A percentile compares a stretch with the other conserved stretches of the same genome.
Evolutionary conservation across 2,329 filamentous ascomycete species (phyloP).

Genomic region (Phoma sp.): DNA sequence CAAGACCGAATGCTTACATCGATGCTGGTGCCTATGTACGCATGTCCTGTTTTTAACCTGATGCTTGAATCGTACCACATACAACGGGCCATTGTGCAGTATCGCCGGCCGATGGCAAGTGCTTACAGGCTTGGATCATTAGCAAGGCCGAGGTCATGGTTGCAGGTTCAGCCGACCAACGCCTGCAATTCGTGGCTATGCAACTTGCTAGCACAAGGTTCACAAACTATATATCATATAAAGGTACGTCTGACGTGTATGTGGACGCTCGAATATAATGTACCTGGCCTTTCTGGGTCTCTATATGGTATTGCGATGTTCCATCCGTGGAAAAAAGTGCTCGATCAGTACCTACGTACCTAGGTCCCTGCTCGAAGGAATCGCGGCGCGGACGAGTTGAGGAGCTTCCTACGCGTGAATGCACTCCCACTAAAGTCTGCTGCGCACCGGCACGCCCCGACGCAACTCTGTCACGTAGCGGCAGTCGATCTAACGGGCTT

Average conservation of each 20-base stretch:
- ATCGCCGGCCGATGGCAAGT: slow-evolving; percentile 6
- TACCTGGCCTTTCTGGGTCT: neutral
- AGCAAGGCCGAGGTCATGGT: slow-evolving; percentile 11
- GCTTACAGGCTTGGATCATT: slow-evolving; percentile 6
- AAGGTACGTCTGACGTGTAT: neutral
- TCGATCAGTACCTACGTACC: neutral
- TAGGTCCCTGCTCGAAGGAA: slow-evolving; percentile 1
- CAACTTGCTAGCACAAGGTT: too few species aligned
- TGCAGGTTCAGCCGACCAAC: slow-evolving; percentile 19
- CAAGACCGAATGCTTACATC: neutral
- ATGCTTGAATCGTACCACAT: slow-evolving; percentile 8
- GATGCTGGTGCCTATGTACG: neutral
- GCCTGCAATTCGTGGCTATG: slow-evolving; percentile 4
- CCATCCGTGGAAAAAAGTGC: neutral
- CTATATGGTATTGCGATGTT: neutral
- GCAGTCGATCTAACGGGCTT: slow-evolving; percentile 26
- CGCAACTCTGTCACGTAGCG: slow-evolving; percentile 24
- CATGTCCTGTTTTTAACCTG: neutral
- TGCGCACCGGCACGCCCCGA: slow-evolving; percentile 28
- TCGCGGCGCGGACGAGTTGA: slow-evolving; percentile 6
- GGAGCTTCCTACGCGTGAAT: slow-evolving; percentile 2
- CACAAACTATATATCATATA: neutral
- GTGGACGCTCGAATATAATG: neutral
- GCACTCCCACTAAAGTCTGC: slow-evolving; percentile 12
- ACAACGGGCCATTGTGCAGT: slow-evolving; percentile 12